Evolutionary conservation across 2,329 filamentous ascomycete genomes (phyloP).

Genomic region (Waltergamsia citrina): DNA sequence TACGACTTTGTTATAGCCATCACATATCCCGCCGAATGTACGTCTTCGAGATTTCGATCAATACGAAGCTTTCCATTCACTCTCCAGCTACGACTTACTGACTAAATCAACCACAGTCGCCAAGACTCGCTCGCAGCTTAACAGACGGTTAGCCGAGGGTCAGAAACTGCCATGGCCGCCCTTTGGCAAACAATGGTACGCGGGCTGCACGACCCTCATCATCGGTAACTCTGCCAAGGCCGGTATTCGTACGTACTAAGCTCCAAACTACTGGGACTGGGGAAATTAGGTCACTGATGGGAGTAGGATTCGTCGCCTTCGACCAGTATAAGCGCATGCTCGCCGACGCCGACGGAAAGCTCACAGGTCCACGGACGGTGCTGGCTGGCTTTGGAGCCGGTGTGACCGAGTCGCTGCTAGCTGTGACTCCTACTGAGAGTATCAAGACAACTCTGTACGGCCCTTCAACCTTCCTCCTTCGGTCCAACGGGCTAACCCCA

Average conservation of each 20-base stretch:
- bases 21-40: slow-evolving; percentile 91
- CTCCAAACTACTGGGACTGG: not conserved
- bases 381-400: slow-evolving; percentile 91
- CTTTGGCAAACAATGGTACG: slow-evolving; percentile 93
- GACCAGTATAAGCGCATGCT: slow-evolving; percentile 86
- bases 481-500: slow-evolving; percentile 1
- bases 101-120: slow-evolving; percentile 51
- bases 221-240: slow-evolving; percentile 96
- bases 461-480: not conserved
- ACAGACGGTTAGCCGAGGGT: slow-evolving; percentile 68
- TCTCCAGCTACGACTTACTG: not conserved
- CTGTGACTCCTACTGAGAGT: slow-evolving; percentile 93
- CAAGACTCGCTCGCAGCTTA: slow-evolving; percentile 91
- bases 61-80: too few relatives aligned
- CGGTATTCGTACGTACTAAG: slow-evolving; percentile 63
- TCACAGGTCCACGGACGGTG: slow-evolving; percentile 84
- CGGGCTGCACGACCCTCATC: slow-evolving; percentile 92
- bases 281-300: slow-evolving; percentile 29
- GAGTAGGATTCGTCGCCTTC: slow-evolving; percentile 71
- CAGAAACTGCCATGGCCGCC: slow-evolving; percentile 92
- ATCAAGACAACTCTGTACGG: slow-evolving; percentile 87
- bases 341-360: slow-evolving; percentile 74
- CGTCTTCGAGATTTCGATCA: slow-evolving; percentile 16
- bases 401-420: slow-evolving; percentile 84
- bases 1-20: slow-evolving; percentile 46